Percentiles rank a stretch among this genome's conserved stretches.
phyloP scores from a whole-genome alignment of 164 flowering plant genomes.

The Vitis amurensis region DNA sequence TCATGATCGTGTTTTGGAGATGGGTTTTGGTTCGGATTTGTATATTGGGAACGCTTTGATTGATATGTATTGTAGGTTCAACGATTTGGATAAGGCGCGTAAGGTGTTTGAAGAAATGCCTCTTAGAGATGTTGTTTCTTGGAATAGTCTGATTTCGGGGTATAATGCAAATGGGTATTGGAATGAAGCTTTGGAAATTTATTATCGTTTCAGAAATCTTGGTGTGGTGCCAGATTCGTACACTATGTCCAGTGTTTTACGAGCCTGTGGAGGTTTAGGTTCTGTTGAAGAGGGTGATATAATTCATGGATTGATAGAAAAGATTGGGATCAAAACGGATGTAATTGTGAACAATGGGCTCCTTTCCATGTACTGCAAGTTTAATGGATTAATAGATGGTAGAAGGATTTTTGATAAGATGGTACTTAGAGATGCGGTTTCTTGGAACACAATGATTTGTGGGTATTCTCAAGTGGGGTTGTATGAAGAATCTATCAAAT shows the following conservation, averaged over 20 bases:
- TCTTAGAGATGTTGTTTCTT: conserved; percentile 39
- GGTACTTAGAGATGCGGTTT: conserved; percentile 34
- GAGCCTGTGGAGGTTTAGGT: conserved; percentile 33
- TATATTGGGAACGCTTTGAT: conserved; percentile 52
- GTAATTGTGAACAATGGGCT: conserved; percentile 38
- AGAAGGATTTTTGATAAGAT: conserved; percentile 30
- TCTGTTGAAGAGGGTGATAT: conserved; percentile 26
- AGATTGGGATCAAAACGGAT: conserved; percentile 32
- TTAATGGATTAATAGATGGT: conserved; percentile 20
- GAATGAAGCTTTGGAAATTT: conserved; percentile 32
- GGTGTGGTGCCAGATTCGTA: conserved; percentile 33
- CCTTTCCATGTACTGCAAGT: conserved; percentile 42
- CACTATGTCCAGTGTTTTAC: conserved; percentile 35
- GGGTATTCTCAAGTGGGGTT: conserved; percentile 32
- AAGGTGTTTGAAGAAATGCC: conserved; percentile 49
- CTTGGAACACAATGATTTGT: conserved; percentile 47
- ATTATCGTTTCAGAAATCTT: conserved; percentile 9
- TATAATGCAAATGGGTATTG: conserved; percentile 29
- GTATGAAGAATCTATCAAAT: conserved; percentile 28
- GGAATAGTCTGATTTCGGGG: conserved; percentile 55
- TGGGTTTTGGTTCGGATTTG: conserved; percentile 50
- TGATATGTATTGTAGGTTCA: conserved; percentile 42
- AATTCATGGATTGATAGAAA: conserved; percentile 31
- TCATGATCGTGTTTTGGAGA: conserved; percentile 32
- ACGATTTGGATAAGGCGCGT: conserved; percentile 30